Evolutionary conservation across 768 basidiomycete species (phyloP).

Genomic region (Suillus luteus): DNA sequence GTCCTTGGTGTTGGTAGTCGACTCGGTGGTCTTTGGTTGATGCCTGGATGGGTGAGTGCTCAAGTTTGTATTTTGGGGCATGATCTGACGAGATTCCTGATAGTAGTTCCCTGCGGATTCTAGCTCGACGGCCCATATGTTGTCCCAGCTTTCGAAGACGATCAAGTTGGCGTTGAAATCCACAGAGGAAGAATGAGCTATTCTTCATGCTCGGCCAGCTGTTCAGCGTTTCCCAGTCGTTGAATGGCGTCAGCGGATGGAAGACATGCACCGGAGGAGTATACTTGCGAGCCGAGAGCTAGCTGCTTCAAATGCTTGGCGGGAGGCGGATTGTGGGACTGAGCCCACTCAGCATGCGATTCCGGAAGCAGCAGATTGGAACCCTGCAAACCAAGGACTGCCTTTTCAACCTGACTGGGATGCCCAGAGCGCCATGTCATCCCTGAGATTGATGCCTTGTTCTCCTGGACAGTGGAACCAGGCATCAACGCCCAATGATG

Average conservation of each 20-base stretch:
- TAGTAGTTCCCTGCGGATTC: slow-evolving; percentile 99
- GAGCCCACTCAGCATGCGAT: slow-evolving; percentile 43
- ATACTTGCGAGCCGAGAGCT: slow-evolving; percentile 68
- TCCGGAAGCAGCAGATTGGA: slow-evolving; percentile 77
- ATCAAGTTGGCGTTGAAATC: slow-evolving; percentile 94
- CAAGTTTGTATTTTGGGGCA: not conserved
- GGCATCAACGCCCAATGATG: slow-evolving; percentile 51
- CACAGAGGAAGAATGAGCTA: slow-evolving; percentile 85
- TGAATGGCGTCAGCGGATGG: slow-evolving; percentile 95
- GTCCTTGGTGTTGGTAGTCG: slow-evolving; percentile 94
- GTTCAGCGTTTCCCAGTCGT: slow-evolving; percentile 97
- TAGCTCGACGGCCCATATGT: slow-evolving; percentile 88
- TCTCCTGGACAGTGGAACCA: slow-evolving; percentile 71
- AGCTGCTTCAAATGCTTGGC: slow-evolving; percentile 78
- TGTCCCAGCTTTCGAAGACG: slow-evolving; percentile 92
- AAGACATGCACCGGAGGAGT: slow-evolving; percentile 90
- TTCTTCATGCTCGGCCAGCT: slow-evolving; percentile 90
- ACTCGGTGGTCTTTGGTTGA: slow-evolving; percentile 90
- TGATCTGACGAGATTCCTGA: slow-evolving; percentile 4
- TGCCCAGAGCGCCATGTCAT: slow-evolving; percentile 52
- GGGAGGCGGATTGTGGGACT: slow-evolving; percentile 64
- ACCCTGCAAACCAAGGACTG: slow-evolving; percentile 63
- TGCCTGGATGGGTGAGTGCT: slow-evolving; percentile 92
- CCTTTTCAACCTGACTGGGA: slow-evolving; percentile 83
- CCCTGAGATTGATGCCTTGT: slow-evolving; percentile 41